A percentile compares a stretch with the other conserved stretches of the same genome.
Evolutionary conservation across 345 rosid species (phyloP).

Genomic region (Eucalyptus sideroxylon): DNA sequence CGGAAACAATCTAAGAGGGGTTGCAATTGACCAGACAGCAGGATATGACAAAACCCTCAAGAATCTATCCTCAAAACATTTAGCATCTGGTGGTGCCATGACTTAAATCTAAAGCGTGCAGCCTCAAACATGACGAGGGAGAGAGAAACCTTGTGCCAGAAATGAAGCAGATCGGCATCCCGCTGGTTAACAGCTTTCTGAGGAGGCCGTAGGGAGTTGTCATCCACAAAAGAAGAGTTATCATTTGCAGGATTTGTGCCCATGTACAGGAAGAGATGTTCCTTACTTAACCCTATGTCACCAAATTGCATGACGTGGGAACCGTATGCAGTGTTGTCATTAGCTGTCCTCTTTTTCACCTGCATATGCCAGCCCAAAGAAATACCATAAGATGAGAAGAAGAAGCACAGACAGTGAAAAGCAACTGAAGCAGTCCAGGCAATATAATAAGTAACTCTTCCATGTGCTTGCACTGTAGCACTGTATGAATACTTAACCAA

Average conservation of each 20-base stretch:
- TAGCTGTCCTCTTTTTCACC: conserved; percentile 74
- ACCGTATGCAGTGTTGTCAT: conserved; percentile 36
- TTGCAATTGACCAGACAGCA: neutral
- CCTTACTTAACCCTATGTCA: conserved; percentile 45
- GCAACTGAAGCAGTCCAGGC: neutral
- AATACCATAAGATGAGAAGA: neutral
- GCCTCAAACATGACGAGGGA: neutral
- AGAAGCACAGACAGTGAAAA: neutral
- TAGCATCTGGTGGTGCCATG: neutral
- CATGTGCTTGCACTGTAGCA: neutral
- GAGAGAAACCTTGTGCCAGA: conserved; percentile 79
- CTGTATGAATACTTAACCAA: neutral
- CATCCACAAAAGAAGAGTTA: conserved; percentile 60
- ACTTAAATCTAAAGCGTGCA: neutral
- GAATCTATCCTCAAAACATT: neutral
- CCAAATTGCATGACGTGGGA: conserved; percentile 99
- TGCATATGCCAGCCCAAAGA: conserved; percentile 3
- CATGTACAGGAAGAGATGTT: conserved; percentile 49
- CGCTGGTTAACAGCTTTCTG: conserved; percentile 83
- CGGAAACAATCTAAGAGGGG: neutral
- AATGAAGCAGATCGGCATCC: conserved; percentile 93
- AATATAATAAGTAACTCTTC: neutral
- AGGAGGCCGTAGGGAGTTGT: conserved; percentile 47
- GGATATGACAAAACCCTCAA: neutral
- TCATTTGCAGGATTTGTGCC: conserved; percentile 96